Base-by-base conservation (phyloP, 2,329 filamentous ascomycete species). In the Passalora sequoiae region DNA sequence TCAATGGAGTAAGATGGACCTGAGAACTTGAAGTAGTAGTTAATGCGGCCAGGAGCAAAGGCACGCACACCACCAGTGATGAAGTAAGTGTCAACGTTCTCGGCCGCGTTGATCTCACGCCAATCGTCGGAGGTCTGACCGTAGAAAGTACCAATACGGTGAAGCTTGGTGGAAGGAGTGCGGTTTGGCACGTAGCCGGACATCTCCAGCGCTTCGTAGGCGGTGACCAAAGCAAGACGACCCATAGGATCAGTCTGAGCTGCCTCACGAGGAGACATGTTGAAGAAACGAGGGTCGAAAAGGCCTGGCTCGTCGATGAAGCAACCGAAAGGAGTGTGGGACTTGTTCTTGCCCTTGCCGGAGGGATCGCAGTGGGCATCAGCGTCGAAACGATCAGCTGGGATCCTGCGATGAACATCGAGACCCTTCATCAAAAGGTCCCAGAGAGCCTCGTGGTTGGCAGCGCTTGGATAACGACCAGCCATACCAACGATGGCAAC, bases 401-500 rank as follows among this genome's bases (percentile, higher is more conserved):
- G 84, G 5, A 84, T 72, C 47, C 75, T 74, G 47, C 78, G 74
- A 60, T 87, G 83, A 22, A 87, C 84, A 62, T 88, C 84, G 6
- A 87, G 74, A 9, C 85, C 85, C 63, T 84, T 81, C 61, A 81
- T 77, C 15, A 89, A 72, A 3, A 89, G 70, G 47, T 86, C 80
- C 85, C 85, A 89, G 21, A 89, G 77, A 43, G 78, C 77, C 46
- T 88, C 82, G 48, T 80, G 76, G 57, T 75, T 83, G 12, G 79
- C 81, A 38, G 84, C 82, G 55, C 84, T 81, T 1, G 85, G 85
- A 63, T 87, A 89, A 38, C 85, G 77, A 38, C 85, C 84, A 33
- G 85, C 78, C 77, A 88, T 86, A 40, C 88, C 88, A 24, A 94
- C 84, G 50, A 94, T 89, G 44, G 88, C 88, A 50, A 94, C 78